Evolutionary conservation across 176 grass and related monocot species (phyloP), one percentile per base, ranked within the genome.

Genomic region (Bothriochloa decipiens): DNA sequence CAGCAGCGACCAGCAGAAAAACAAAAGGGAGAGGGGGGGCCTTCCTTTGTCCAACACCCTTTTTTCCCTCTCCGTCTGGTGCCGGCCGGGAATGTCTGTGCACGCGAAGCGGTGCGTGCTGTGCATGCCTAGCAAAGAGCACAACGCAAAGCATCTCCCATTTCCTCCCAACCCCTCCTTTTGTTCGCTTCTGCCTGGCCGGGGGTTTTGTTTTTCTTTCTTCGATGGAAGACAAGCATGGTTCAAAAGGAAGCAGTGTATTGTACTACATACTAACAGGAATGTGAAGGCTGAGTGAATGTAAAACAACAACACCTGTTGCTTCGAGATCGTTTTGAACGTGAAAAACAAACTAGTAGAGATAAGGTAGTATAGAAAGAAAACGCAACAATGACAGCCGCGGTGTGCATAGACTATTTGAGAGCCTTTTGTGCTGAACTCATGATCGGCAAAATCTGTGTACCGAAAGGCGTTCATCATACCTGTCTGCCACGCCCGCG

Each of bases 401-500:
- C 1, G 20, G 55, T 60, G 49, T 5, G 12, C 3, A 33, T 37
- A 58, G 65, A 86, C 57, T 57, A 82, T 66, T 66, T 46, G 72
- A 33, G 33, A 29, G 0, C 25, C 2, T 37, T 37, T 46, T 47
- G 8, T 39, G 18, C 61, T 68, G 37, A 33, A 36, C 36, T 74
- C 71, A 74, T 68, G 61, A 74, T 74, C n/a, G 88, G 75, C 47
- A 33, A 86, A 90, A 86, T 86, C 84, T 78, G 70, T 10, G 14
- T 1, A 78, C 45, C 55, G 45, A 82, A 86, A 82, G 79, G 73
- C 12, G 17, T 5, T 0, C 74, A 83, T 75, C 68, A 90, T 79
- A 78, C 74, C 22, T 90, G 88, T 86, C 75, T 74, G 84, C 84
- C 88, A 90, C 88, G 88, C 74, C 66, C 66, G 79, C 46, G 0